Base-by-base conservation (phyloP, 2,329 filamentous ascomycete genomes). In the Fusarium avenaceum region DNA sequence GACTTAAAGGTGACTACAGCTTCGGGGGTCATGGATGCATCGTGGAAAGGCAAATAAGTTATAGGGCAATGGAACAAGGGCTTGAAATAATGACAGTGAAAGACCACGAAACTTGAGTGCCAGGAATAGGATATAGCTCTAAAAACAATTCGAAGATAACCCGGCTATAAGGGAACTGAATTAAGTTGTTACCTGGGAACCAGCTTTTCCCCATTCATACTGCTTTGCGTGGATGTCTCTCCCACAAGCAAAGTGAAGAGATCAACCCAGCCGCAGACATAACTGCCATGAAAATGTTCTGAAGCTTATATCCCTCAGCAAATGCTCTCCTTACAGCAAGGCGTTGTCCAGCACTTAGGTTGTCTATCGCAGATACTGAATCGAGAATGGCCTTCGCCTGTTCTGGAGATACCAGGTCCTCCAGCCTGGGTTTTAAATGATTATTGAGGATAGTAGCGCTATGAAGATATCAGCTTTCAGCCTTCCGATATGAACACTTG, bases 21-120 rank as follows among this genome's bases (percentile, higher is more conserved):
- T 5, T 38, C 6, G 8, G 64, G 70, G 26, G 71, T 73, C 4
- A 73, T 73, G 69, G 53, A 67, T 26, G 15, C 33, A 33, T 51
- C 56, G n/a, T 72, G 71, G 67, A 63, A 54, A 13, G 54, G 35
- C 3, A 10, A 38, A 15, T 33, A 5, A 15, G 7, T 14, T 7
- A 33, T 15, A 33, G 2, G 7, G 7, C 7, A 2, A 33, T 7
- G 24, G 24, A 24, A 24, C 7, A 24, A 24, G 24, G 7, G 8
- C 24, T 8, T 7, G 7, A 8, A 2, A 24, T 6, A 24, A 24
- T 24, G 24, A 2, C 24, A 7, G 24, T 7, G 24, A 24, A 6
- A 2, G 7, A 24, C 7, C 24, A 24, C 7, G 24, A 24, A 24
- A 2, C 7, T 24, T 24, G 6, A 7, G 24, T 24, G 24, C 24